Base-by-base conservation (phyloP, 495 filamentous ascomycete species). In the Annulohypoxylon moriforme region DNA sequence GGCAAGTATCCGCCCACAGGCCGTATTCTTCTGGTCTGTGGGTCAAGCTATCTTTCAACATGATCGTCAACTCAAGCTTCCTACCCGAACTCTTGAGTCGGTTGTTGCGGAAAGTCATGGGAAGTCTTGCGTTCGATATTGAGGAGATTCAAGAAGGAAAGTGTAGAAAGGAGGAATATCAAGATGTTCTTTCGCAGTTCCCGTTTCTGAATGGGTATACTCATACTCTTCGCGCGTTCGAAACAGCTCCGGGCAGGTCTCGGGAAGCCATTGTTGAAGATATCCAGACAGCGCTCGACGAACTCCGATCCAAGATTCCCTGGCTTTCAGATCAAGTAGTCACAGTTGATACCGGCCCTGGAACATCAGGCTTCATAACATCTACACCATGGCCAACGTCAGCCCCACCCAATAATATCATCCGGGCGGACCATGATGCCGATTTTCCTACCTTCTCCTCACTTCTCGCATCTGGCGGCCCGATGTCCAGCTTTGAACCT, bases 141-240 rank as follows among this genome's bases (percentile, higher is more conserved):
- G 3, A 31, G 2, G 47, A 52, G 24, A 52, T 52, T 25, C 10
- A 31, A 3, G 47, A 52, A 16, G 47, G 27, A 25, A 22, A 7
- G 22, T 11, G 24, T 16, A 29, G 2, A 27, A 10, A 27, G 24
- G 47, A 52, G 24, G 10, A 52, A 3, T 29, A 56, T 18, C 29
- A 33, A 24, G 52, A 56, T 56, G 52, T 56, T 9, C 31, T 56
- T 33, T 56, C 52, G 5, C 52, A 56, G 18, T 56, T 56, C 52
- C 52, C 52, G 29, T 33, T 56, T 9, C 14, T 56, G 11, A 56
- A 56, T 24, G 27, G 29, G 8, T 56, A 56, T 11, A 56, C 52
- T 4, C 27, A 56, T 36, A 11, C n/a, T n/a, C 52, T 56, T 5
- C 29, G 29, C 16, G 31, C 10, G 5, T 56, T 56, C n/a, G 31